Percentiles rank a stretch among this genome's conserved stretches.
phyloP scores from a whole-genome alignment of 768 basidiomycete genomes.

The Termitomyces sp. region DNA sequence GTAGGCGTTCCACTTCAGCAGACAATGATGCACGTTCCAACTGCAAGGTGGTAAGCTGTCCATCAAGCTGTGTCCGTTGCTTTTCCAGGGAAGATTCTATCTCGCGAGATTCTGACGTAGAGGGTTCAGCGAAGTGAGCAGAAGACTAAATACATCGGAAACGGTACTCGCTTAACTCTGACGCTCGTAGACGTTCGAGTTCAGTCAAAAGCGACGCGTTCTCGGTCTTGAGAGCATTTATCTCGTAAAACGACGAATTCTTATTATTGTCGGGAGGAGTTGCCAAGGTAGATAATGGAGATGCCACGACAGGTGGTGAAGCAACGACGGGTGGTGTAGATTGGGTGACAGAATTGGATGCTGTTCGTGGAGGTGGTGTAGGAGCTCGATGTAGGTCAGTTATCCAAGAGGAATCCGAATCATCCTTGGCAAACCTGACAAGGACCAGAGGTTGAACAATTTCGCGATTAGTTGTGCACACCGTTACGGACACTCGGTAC shows the following conservation, averaged over 20 bases:
- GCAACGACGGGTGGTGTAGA: not conserved
- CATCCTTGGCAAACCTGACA: constrained; percentile 37
- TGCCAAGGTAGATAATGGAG: constrained; percentile 1
- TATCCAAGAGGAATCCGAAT: constrained; percentile 53
- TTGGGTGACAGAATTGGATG: constrained; percentile 12
- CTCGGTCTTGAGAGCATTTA: constrained; percentile 15
- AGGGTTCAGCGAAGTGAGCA: not conserved
- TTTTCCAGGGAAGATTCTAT: constrained; percentile 1
- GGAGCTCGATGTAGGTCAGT: constrained; percentile 46
- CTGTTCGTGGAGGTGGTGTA: constrained; percentile 24
- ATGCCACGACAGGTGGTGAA: constrained; percentile 14
- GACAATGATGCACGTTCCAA: constrained; percentile 21
- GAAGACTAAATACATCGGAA: not conserved
- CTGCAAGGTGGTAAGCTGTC: constrained; percentile 15
- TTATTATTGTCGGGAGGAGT: constrained; percentile 5
- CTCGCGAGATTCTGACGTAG: not conserved
- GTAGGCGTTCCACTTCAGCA: constrained; percentile 22
- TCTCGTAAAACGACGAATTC: constrained; percentile 11
- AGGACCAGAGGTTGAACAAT: constrained; percentile 1
- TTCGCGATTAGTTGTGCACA: constrained; percentile 1
- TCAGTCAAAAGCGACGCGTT: constrained; percentile 16
- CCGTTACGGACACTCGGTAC: constrained; percentile 4
- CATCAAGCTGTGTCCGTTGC: constrained; percentile 17
- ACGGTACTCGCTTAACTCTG: constrained; percentile 6
- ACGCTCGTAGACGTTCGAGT: constrained; percentile 10